Evolutionary conservation across 148 eudicot species (phyloP).

Genomic region (Fallopia convolvulus): DNA sequence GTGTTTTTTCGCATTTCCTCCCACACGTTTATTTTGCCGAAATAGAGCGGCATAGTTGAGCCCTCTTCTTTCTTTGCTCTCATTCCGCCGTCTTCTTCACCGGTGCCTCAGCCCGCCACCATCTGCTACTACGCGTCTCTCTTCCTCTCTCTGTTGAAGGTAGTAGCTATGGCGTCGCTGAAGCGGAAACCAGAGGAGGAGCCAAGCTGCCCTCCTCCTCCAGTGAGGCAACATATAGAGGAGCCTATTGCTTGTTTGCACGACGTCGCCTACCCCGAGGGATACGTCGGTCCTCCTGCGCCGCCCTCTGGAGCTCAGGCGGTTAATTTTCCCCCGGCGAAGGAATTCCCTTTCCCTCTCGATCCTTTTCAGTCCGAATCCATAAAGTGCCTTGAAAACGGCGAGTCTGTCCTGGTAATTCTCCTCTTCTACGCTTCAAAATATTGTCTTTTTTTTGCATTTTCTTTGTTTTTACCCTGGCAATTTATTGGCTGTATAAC

Average conservation of each 20-base stretch:
- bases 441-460: background rate
- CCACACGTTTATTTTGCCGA: too few species aligned
- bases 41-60: too few species aligned
- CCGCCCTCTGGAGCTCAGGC: constrained; percentile 15
- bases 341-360: constrained; percentile 70
- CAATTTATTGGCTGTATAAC: background rate
- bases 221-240: constrained; percentile 36
- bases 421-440: background rate
- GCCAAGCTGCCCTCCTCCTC: constrained; percentile 17
- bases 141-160: background rate
- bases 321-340: constrained; percentile 47
- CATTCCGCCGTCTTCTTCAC: background rate
- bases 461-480: background rate
- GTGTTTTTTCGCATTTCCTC: too few species aligned
- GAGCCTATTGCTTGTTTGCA: constrained; percentile 67
- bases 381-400: constrained; percentile 70
- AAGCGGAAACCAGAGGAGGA: constrained; percentile 17
- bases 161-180: background rate
- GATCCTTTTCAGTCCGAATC: constrained; percentile 96
- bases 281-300: constrained; percentile 28
- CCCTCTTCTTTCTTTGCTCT: too few species aligned
- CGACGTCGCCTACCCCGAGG: constrained; percentile 81
- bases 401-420: constrained; percentile 89
- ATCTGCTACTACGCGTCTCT: background rate
- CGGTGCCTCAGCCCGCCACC: background rate